phyloP scores from a whole-genome alignment of 2,329 filamentous ascomycete species.

The Ophiostoma pallidulum region DNA sequence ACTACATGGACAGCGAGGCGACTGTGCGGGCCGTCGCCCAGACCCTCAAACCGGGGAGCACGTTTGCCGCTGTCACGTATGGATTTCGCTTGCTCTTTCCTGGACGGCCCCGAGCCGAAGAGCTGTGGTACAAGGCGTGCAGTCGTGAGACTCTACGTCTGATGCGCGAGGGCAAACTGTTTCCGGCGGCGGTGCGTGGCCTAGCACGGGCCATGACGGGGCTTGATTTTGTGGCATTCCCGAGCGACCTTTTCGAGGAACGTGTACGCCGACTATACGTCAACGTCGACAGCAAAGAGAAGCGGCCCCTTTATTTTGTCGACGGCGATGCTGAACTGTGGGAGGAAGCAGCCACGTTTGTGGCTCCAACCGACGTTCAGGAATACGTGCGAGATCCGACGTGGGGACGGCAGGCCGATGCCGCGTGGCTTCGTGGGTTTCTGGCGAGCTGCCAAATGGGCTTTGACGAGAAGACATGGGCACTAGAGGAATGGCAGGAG shows the following conservation, averaged over 20 bases:
- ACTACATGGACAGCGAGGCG: conserved; percentile 15
- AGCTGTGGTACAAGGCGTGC: conserved; percentile 13
- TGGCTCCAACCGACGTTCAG: conserved; percentile 2
- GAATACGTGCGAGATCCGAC: conserved; percentile 4
- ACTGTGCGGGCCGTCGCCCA: conserved; percentile 13
- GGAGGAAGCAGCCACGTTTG: conserved; percentile 2
- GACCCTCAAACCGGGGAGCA: conserved; percentile 15
- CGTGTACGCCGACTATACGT: conserved; percentile 13
- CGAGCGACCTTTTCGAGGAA: conserved; percentile 11
- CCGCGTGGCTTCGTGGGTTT: conserved; percentile 17
- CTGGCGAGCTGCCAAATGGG: conserved; percentile 16
- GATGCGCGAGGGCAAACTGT: conserved; percentile 13
- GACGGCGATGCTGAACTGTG: conserved; percentile 11
- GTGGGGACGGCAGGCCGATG: conserved; percentile 16
- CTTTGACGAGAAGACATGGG: conserved; percentile 16
- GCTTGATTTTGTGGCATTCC: conserved; percentile 15
- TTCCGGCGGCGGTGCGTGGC: conserved; percentile 15
- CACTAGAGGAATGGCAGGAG: conserved; percentile 13
- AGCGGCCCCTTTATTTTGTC: conserved; percentile 13
- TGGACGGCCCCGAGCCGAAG: conserved; percentile 2
- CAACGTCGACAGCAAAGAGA: conserved; percentile 4
- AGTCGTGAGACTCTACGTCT: conserved; percentile 15
- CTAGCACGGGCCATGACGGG: conserved; percentile 15
- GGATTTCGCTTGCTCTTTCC: conserved; percentile 17
- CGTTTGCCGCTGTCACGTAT: conserved; percentile 15